Evolutionary conservation across 83 land plant genomes (phyloP).

Genomic region (Picea engelmannii): DNA sequence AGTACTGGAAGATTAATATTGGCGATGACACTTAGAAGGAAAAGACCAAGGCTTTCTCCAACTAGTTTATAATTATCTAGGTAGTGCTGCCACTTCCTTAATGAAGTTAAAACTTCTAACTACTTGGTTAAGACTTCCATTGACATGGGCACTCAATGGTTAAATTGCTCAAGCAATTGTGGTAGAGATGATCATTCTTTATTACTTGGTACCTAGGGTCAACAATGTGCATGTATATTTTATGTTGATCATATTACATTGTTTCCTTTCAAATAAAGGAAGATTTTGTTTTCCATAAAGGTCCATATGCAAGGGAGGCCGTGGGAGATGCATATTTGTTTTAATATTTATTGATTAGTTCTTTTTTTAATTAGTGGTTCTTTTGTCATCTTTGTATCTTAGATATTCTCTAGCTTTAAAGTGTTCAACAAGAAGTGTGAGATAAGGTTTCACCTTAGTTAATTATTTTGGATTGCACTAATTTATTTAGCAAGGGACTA

Average conservation of each 20-base stretch:
- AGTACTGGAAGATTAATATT: background rate
- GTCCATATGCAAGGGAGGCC: slow-evolving; percentile 1
- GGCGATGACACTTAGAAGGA: background rate
- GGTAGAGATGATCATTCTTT: slow-evolving; percentile 12
- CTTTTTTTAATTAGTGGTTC: slow-evolving; percentile 1
- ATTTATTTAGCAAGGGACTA: slow-evolving; percentile 5
- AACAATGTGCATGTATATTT: slow-evolving; percentile 9
- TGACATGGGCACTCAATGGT: background rate
- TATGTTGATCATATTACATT: slow-evolving; percentile 10
- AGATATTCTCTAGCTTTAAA: slow-evolving; percentile 4
- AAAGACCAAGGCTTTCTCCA: background rate
- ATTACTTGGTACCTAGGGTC: slow-evolving; percentile 13
- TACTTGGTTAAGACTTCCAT: background rate
- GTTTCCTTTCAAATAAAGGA: slow-evolving; percentile 12
- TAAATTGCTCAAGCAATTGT: background rate
- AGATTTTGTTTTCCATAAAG: slow-evolving; percentile 9
- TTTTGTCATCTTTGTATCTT: slow-evolving; percentile 10
- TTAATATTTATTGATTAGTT: slow-evolving; percentile 9
- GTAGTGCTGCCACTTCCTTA: background rate
- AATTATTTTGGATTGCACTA: slow-evolving; percentile 11
- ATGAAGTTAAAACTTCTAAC: background rate
- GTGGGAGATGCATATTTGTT: slow-evolving; percentile 1
- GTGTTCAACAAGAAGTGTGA: slow-evolving; percentile 2
- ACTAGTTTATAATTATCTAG: slow-evolving; percentile 9
- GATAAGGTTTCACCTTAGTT: slow-evolving; percentile 2